Evolutionary conservation across 768 basidiomycete species (phyloP).

Genomic region (Sarcomyxa edulis): DNA sequence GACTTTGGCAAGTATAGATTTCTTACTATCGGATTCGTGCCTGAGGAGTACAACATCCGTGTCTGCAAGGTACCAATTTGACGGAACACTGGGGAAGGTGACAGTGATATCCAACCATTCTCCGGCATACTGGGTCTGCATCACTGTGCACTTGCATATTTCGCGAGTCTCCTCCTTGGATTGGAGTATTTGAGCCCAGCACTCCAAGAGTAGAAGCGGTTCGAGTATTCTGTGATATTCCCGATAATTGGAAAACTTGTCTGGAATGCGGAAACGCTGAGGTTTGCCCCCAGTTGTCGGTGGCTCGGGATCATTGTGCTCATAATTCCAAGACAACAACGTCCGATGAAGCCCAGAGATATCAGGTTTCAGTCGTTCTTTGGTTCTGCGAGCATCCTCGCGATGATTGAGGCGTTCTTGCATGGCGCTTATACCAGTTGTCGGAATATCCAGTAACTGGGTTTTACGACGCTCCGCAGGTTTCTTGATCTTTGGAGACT

Average conservation of each 20-base stretch:
- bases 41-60: slow-evolving; percentile 82
- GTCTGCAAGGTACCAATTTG: slow-evolving; percentile 74
- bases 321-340: slow-evolving; percentile 85
- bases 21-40: slow-evolving; percentile 46
- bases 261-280: slow-evolving; percentile 45
- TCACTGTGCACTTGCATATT: slow-evolving; percentile 56
- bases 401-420: slow-evolving; percentile 48
- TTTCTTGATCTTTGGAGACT: slow-evolving; percentile 55
- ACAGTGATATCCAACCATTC: slow-evolving; percentile 82
- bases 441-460: slow-evolving; percentile 54
- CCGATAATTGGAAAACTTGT: slow-evolving; percentile 54
- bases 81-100: slow-evolving; percentile 46
- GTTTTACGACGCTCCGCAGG: slow-evolving; percentile 55
- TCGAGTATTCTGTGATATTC: slow-evolving; percentile 77
- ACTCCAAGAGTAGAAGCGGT: slow-evolving; percentile 82
- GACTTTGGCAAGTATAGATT: slow-evolving; percentile 65
- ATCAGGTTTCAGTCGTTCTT: slow-evolving; percentile 77
- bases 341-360: slow-evolving; percentile 70
- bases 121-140: slow-evolving; percentile 66
- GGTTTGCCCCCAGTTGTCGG: slow-evolving; percentile 38
- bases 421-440: slow-evolving; percentile 32
- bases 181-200: slow-evolving; percentile 83
- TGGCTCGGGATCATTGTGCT: slow-evolving; percentile 57
- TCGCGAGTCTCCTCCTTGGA: slow-evolving; percentile 65
- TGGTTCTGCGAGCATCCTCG: slow-evolving; percentile 57